These are phyloP conservation scores for Fusarium sterilihyphosum DNA, from an alignment of 2,329 filamentous ascomycete genomes.

Conservation along the genomic window DNA sequence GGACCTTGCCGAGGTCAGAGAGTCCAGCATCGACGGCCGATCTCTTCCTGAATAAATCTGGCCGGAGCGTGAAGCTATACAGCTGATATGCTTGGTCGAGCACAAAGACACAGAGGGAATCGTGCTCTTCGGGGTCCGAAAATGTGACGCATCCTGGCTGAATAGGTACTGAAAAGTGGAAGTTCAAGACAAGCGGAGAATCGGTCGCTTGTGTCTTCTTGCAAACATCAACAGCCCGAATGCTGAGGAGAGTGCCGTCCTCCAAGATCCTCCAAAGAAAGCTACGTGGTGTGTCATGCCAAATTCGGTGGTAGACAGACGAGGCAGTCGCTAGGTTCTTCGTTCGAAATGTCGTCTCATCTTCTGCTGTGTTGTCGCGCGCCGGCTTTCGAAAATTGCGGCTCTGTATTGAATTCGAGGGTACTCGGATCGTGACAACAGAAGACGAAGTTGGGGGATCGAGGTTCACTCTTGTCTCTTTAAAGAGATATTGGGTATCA, in stretches of 20 bases:
- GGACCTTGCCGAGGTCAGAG: slow-evolving; percentile 80
- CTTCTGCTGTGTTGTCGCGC: slow-evolving; percentile 59
- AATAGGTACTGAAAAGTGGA: slow-evolving; percentile 80
- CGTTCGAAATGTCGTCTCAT: slow-evolving; percentile 77
- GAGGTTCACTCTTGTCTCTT: slow-evolving; percentile 86
- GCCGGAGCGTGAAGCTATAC: slow-evolving; percentile 83
- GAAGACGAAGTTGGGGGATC: slow-evolving; percentile 76
- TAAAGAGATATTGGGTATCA: slow-evolving; percentile 76
- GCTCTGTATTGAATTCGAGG: slow-evolving; percentile 61
- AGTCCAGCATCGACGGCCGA: slow-evolving; percentile 77
- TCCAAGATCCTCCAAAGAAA: slow-evolving; percentile 93
- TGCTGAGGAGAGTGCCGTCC: slow-evolving; percentile 80
- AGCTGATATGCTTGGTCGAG: slow-evolving; percentile 82
- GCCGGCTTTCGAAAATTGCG: slow-evolving; percentile 53
- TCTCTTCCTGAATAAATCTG: slow-evolving; percentile 81
- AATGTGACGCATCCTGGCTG: slow-evolving; percentile 83
- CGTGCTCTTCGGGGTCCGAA: slow-evolving; percentile 80
- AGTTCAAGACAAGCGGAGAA: slow-evolving; percentile 77
- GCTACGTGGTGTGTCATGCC: slow-evolving; percentile 79
- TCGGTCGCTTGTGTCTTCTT: slow-evolving; percentile 73
- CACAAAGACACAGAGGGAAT: slow-evolving; percentile 81
- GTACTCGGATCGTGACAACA: slow-evolving; percentile 75
- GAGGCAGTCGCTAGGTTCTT: slow-evolving; percentile 80
- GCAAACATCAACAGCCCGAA: slow-evolving; percentile 84
- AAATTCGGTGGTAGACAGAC: slow-evolving; percentile 84